Evolutionary conservation across 2,329 filamentous ascomycete species (phyloP).

Genomic region (Talaromyces verruculosus): DNA sequence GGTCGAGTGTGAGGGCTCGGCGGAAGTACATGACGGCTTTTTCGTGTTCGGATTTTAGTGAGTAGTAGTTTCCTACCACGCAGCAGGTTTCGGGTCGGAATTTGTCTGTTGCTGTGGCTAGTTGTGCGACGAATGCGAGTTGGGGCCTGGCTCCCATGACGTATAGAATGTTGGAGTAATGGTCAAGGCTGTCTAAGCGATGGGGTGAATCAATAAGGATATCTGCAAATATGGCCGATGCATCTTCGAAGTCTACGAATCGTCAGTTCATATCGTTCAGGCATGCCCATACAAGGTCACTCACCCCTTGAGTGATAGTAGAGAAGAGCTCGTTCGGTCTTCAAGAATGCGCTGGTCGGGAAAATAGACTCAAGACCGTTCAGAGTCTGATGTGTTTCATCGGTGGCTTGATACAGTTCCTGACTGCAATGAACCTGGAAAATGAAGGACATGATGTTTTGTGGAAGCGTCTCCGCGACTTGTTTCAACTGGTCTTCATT

Average conservation of each 20-base stretch:
- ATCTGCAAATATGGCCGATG: slow-evolving; percentile 64
- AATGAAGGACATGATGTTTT: slow-evolving; percentile 89
- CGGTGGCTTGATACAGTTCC: slow-evolving; percentile 83
- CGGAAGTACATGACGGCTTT: slow-evolving; percentile 98
- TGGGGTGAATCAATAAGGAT: slow-evolving; percentile 65
- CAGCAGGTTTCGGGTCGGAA: slow-evolving; percentile 97
- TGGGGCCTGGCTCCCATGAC: slow-evolving; percentile 86
- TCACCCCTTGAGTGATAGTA: slow-evolving; percentile 79
- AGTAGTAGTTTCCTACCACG: slow-evolving; percentile 97
- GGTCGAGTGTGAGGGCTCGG: slow-evolving; percentile 83
- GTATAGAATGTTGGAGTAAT: slow-evolving; percentile 97
- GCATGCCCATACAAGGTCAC: slow-evolving; percentile 25
- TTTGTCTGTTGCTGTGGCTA: slow-evolving; percentile 88
- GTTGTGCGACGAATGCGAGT: slow-evolving; percentile 85
- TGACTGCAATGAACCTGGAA: slow-evolving; percentile 90
- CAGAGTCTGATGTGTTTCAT: slow-evolving; percentile 70
- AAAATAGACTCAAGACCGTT: slow-evolving; percentile 81
- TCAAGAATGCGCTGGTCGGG: slow-evolving; percentile 81
- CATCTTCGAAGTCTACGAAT: slow-evolving; percentile 59
- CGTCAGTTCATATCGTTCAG: not conserved
- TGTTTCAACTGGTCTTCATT: slow-evolving; percentile 61
- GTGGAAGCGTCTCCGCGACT: slow-evolving; percentile 71
- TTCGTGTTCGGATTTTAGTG: slow-evolving; percentile 88
- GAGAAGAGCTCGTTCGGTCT: slow-evolving; percentile 83
- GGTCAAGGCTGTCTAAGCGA: slow-evolving; percentile 84